Conservation (phyloP, 2,329 filamentous ascomycete genomes). For the Pseudocercospora pini-densiflorae region DNA sequence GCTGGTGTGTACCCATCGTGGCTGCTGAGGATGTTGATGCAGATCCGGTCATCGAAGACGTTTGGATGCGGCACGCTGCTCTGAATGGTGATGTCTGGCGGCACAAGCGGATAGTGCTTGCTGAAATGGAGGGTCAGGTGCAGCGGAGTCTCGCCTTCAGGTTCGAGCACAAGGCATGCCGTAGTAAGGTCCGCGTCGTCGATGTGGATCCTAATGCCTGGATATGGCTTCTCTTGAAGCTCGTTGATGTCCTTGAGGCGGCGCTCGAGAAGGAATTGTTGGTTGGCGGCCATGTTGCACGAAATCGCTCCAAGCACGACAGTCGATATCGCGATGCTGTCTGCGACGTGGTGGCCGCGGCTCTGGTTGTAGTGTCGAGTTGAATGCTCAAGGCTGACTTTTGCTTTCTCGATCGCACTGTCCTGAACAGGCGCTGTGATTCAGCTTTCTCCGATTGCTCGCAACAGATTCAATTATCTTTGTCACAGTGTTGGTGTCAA, state of each 20-base stretch:
- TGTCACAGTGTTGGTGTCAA: neutral
- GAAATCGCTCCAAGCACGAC: neutral
- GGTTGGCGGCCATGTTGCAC: neutral
- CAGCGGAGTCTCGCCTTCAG: constrained; percentile 19
- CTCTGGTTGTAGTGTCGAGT: neutral
- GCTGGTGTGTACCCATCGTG: constrained; percentile 29
- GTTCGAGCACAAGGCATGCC: constrained; percentile 28
- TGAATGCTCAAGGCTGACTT: neutral
- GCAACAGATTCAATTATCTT: neutral
- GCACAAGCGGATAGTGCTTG: constrained; percentile 22
- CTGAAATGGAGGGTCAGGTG: constrained; percentile 29
- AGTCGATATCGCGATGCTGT: neutral
- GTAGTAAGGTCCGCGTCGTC: constrained; percentile 20
- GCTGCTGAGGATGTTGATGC: constrained; percentile 27
- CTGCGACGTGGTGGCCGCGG: neutral
- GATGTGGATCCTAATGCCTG: constrained; percentile 29
- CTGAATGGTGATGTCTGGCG: constrained; percentile 28
- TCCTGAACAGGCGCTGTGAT: neutral
- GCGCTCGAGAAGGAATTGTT: constrained; percentile 18
- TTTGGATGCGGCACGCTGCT: constrained; percentile 29
- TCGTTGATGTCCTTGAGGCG: constrained; percentile 30
- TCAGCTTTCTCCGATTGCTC: neutral
- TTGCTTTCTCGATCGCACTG: neutral
- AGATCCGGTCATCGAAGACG: constrained; percentile 31
- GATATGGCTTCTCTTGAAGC: constrained; percentile 29